Base-by-base conservation (phyloP, 176 grass and related monocot species). In the Carex myosuroides region DNA sequence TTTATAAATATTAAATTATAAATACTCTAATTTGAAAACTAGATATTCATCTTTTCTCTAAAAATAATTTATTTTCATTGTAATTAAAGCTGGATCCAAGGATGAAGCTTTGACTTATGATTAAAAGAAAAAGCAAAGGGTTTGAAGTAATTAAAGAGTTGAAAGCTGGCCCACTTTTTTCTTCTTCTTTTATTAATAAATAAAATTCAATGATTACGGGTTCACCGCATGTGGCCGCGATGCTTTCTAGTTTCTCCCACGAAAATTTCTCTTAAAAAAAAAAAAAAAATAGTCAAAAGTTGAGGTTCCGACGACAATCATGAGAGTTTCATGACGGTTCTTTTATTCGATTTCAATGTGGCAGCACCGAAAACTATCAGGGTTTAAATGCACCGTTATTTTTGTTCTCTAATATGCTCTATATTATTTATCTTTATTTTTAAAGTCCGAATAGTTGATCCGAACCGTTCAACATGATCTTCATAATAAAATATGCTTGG, bases 141-240 rank as follows among this genome's bases (percentile, higher is more conserved):
- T 48, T 48, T 1, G 10, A 46, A 0, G 4, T 44, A 39, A 68
- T 37, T 42, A 70, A 44, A 53, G 70, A 75, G 71, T 75, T 75
- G 71, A 75, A 75, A 53, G 44, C 11, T 75, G 71, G 71, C 71
- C 71, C 71, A 75, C 70, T 22, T 24, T 74, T 74, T 74, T 70
- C 39, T 71, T 71, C n/a, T 75, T 54, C 20, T 52, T 50, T 13
- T 52, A 73, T 13, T 53, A 14, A 75, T 50, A 35, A 14, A 75
- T 24, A 35, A 75, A 26, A 29, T 30, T 54, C 42, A 75, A 75
- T 54, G 71, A 75, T 75, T 75, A 74, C 44, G 0, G 2, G 20
- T 74, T 74, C 44, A 54, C 30, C 0, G 21, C 46, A 75, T 50
- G 71, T 75, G 46, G 20, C 21, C 22, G 41, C 70, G 70, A 54